Conservation (phyloP, 2,329 filamentous ascomycete species). For the Trichoderma lentiforme region DNA sequence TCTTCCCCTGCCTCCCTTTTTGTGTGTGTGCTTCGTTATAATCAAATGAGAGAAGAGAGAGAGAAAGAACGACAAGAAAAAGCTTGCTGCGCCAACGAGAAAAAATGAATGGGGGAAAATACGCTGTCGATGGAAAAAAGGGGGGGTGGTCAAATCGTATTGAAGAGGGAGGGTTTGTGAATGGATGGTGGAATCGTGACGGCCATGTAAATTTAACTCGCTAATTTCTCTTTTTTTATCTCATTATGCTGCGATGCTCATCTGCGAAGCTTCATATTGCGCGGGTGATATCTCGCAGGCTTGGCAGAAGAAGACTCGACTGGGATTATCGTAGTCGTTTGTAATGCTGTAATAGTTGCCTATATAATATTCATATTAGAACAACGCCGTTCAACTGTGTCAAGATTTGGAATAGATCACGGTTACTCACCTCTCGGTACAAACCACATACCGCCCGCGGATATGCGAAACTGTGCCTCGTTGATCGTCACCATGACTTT, state of each 20-base stretch:
- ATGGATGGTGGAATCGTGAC: not conserved
- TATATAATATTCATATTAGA: slow-evolving; percentile 35
- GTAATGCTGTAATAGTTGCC: slow-evolving; percentile 91
- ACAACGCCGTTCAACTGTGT: not conserved
- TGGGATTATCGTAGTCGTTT: slow-evolving; percentile 70
- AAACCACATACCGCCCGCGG: slow-evolving; percentile 87
- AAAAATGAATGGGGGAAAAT: not conserved
- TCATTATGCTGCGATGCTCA: slow-evolving; percentile 8
- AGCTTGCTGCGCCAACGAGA: not conserved
- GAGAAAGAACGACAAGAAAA: not conserved
- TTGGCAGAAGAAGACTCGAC: slow-evolving; percentile 89
- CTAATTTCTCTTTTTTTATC: not conserved
- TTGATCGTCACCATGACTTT: slow-evolving; percentile 77
- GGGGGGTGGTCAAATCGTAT: not conserved
- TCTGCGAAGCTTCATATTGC: slow-evolving; percentile 11
- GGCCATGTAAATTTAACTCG: not conserved
- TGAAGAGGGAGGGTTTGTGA: not conserved
- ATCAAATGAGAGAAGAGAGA: not conserved
- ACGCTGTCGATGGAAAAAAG: not conserved
- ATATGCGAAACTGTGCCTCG: slow-evolving; percentile 74
- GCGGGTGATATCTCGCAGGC: slow-evolving; percentile 59
- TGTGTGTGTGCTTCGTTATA: not conserved
- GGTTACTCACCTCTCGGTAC: slow-evolving; percentile 79
- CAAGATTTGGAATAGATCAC: not conserved
- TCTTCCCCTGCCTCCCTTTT: not conserved